Evolutionary conservation across 1,139 yeast species (phyloP).

Genomic region (Taphrina pruni): DNA sequence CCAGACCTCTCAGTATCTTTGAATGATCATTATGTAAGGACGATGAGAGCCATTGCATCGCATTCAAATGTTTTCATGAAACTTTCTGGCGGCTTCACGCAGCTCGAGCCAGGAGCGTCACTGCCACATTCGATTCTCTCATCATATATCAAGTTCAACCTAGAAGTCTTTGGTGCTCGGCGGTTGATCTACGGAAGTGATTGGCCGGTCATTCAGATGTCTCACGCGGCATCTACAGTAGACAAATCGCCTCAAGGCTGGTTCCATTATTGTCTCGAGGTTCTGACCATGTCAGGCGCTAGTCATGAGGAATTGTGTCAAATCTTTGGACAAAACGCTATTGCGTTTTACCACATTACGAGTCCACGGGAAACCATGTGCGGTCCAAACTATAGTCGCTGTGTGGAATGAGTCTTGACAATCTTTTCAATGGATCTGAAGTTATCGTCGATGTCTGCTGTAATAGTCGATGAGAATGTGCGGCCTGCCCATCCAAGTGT

Average conservation of each 20-base stretch:
- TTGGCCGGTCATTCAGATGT: constrained; percentile 27
- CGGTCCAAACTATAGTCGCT: no score
- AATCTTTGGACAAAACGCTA: constrained; percentile 7
- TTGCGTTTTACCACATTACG: constrained; percentile 1
- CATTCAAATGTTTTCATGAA: constrained; percentile 27
- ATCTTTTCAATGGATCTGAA: no score
- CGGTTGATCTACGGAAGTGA: constrained; percentile 34
- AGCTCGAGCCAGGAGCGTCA: constrained; percentile 4
- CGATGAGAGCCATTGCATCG: constrained; percentile 4
- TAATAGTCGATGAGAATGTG: no score
- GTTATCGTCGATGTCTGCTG: no score
- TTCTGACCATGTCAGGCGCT: neutral
- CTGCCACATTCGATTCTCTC: constrained; percentile 8
- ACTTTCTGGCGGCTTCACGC: constrained; percentile 34
- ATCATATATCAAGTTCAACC: constrained; percentile 3
- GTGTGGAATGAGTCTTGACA: no score
- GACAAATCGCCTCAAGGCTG: constrained; percentile 22
- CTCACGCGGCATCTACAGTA: neutral
- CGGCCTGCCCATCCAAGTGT: neutral
- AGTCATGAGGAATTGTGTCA: neutral
- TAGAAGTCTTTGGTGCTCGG: constrained; percentile 4
- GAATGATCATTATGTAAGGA: neutral
- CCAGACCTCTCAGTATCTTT: constrained; percentile 12
- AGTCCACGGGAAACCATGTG: no score
- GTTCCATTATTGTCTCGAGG: constrained; percentile 1